Percentiles rank a stretch among this genome's conserved stretches.
phyloP scores from a whole-genome alignment of 2,329 filamentous ascomycete genomes.

The Myriosclerotinia curreyana region DNA sequence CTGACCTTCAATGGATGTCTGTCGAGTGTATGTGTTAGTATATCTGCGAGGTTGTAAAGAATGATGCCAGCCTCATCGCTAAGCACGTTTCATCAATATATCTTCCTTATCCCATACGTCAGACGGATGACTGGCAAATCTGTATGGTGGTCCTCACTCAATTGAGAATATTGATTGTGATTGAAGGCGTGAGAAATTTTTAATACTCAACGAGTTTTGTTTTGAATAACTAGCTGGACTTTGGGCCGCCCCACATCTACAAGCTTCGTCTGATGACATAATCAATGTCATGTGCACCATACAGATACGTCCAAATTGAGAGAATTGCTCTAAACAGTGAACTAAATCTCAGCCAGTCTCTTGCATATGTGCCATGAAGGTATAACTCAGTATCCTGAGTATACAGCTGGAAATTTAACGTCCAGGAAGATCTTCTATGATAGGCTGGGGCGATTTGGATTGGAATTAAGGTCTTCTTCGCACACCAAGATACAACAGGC shows the following conservation, averaged over 20 bases:
- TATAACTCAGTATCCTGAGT: no score
- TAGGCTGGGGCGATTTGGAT: no score
- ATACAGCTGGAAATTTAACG: no score
- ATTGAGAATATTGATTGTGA: not conserved
- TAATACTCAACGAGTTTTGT: no score
- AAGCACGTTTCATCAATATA: not conserved
- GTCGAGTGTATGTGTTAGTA: not conserved
- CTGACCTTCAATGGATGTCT: slow-evolving; percentile 30
- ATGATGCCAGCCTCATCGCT: not conserved
- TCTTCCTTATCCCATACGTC: not conserved
- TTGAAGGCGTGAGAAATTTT: not conserved
- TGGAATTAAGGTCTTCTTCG: no score
- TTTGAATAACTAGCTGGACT: not conserved
- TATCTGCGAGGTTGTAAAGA: not conserved
- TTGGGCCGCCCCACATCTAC: not conserved
- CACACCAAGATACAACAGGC: not conserved
- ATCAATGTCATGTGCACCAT: not conserved
- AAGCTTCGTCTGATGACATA: not conserved
- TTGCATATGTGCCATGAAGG: no score
- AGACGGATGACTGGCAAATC: not conserved
- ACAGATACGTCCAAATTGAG: no score
- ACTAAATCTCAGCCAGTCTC: no score
- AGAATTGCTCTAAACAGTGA: no score
- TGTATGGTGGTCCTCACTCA: not conserved
- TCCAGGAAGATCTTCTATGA: no score